Evolutionary conservation across 2,329 filamentous ascomycete species (phyloP), one percentile per base, ranked within the genome.

Genomic region (Akanthomyces lecanii): DNA sequence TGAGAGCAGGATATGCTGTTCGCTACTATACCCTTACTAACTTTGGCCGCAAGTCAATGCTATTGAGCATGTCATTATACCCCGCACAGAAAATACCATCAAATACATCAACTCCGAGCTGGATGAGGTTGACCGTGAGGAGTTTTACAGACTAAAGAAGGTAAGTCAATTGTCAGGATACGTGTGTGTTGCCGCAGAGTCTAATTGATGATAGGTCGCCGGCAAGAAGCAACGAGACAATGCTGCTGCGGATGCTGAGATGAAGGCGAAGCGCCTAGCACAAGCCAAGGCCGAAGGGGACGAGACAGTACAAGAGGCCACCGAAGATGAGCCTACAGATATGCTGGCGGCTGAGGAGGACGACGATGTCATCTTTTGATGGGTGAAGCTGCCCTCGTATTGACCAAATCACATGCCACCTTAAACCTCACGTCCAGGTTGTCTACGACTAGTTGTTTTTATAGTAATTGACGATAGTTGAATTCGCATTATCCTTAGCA

Each of bases 81-180:
- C 95, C 14, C 85, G 95, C 68, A 99, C 95, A 16, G 95, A 99
- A 76, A 99, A 98, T 73, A 99, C 95, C n/a, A 99, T 99, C 81
- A 97, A 97, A 79, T 99, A 98, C 73, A 98, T 98, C 83, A 98
- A 98, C 79, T 97, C 94, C 1, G 95, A 99, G 75, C 85, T 99
- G 18, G 95, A 99, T 73, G 95, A 99, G 78, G 82, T 99, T 57
- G 96, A 98, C 77, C 87, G 95, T 81, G 95, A 98, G 75, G 95
- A 99, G 75, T 99, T 99, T 76, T 99, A 97, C 78, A 85, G 95
- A 68, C 78, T 99, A 73, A 99, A 99, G 80, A 99, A 99, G 82
- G 79, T 72, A 65, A 51, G 68, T 55, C 30, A 1, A 54, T 30
- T 30, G 45, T 44, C 21, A 12, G 1, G 4, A 21, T 54, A 4